These are phyloP conservation scores for Talaromyces trachyspermus DNA, from an alignment of 495 filamentous ascomycete genomes.

Conservation along the genomic window DNA sequence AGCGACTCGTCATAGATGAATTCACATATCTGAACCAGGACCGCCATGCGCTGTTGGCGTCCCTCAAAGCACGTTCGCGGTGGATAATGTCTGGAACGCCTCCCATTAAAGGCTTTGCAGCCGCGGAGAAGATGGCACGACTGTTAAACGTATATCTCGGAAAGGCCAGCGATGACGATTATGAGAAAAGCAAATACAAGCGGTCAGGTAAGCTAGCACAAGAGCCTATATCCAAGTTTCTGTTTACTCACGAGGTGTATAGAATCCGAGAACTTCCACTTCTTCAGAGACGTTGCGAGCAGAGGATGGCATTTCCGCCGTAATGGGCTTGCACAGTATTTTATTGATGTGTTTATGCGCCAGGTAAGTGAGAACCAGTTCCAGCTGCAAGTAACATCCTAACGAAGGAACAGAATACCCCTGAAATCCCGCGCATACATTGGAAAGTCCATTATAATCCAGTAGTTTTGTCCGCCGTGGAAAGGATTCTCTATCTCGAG, in stretches of 20 bases:
- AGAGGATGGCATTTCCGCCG: constrained; percentile 46
- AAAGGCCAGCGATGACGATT: constrained; percentile 37
- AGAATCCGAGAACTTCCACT: constrained; percentile 42
- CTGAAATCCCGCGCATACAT: constrained; percentile 39
- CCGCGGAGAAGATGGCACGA: constrained; percentile 50
- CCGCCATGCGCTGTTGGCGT: constrained; percentile 21
- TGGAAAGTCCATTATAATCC: constrained; percentile 29
- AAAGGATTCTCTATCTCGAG: constrained; percentile 39
- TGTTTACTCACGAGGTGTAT: too few species aligned
- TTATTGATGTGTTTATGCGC: constrained; percentile 46
- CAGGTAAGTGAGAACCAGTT: constrained; percentile 16
- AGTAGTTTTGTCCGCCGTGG: constrained; percentile 29
- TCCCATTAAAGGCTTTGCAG: constrained; percentile 45
- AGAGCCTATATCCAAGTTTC: not conserved
- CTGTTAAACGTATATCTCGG: constrained; percentile 51
- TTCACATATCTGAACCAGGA: constrained; percentile 49
- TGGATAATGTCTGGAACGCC: constrained; percentile 70
- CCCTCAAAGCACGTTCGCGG: constrained; percentile 41
- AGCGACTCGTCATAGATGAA: constrained; percentile 61
- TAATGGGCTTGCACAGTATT: constrained; percentile 41
- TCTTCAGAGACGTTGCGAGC: constrained; percentile 33
- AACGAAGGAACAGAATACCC: constrained; percentile 29
- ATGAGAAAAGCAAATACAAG: constrained; percentile 20
- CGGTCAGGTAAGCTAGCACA: constrained; percentile 23
- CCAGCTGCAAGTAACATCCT: not conserved